These are phyloP conservation scores for Boletus rufocinnamomeus DNA, from an alignment of 768 basidiomycete genomes.

Conservation along the genomic window DNA sequence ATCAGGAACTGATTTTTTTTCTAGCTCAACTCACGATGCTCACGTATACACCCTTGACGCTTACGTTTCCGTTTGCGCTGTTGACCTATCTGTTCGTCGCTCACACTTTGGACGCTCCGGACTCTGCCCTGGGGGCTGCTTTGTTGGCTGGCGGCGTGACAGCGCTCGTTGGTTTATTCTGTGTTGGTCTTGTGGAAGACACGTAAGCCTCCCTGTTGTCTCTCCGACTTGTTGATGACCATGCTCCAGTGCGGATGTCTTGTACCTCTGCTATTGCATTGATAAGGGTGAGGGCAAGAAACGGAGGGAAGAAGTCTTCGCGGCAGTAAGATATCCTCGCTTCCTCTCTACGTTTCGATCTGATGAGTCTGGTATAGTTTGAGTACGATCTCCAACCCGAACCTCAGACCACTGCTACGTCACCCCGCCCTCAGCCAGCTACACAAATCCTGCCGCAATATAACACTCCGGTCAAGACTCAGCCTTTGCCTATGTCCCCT, in stretches of 20 bases:
- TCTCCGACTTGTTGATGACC: background rate
- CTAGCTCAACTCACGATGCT: constrained; percentile 69
- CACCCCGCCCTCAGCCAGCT: constrained; percentile 20
- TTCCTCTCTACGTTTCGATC: background rate
- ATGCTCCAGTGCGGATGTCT: constrained; percentile 52
- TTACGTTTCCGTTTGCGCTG: constrained; percentile 81
- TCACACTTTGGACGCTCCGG: constrained; percentile 68
- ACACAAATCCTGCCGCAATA: constrained; percentile 14
- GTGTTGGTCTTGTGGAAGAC: constrained; percentile 79
- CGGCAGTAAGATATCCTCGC: constrained; percentile 45
- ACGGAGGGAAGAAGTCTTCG: constrained; percentile 54
- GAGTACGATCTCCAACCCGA: constrained; percentile 40
- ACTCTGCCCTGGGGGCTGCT: constrained; percentile 73
- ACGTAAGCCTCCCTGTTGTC: constrained; percentile 44
- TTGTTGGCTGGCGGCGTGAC: constrained; percentile 78
- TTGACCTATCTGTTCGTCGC: constrained; percentile 88
- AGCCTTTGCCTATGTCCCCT: constrained; percentile 12
- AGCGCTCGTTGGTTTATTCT: constrained; percentile 80
- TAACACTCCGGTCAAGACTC: constrained; percentile 10
- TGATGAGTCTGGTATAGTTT: constrained; percentile 33
- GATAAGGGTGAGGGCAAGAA: constrained; percentile 55
- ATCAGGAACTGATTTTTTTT: constrained; percentile 8
- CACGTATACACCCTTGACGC: constrained; percentile 68
- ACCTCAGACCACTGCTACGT: constrained; percentile 9
- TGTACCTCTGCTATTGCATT: constrained; percentile 70